phyloP scores from a whole-genome alignment of 192 early-diverging fungal genomes.

The Phycomyces nitens region DNA sequence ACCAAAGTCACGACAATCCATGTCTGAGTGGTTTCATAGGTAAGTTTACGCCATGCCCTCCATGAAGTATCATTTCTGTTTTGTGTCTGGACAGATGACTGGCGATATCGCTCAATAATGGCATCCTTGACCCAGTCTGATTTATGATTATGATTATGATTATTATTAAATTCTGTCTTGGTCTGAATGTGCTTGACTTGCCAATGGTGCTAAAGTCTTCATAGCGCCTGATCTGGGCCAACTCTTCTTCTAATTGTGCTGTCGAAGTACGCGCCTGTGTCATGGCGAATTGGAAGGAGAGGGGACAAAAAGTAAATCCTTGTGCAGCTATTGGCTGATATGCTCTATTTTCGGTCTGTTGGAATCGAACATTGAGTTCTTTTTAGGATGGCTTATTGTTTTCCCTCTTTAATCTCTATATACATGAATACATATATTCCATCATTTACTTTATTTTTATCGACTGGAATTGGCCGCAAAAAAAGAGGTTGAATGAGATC shows the following conservation, averaged over 20 bases:
- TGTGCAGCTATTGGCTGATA: neutral
- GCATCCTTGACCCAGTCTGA: conserved; percentile 70
- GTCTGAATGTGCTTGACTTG: conserved; percentile 14
- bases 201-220: conserved; percentile 70
- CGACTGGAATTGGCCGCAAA: neutral
- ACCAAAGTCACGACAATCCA: conserved; percentile 84
- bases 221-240: conserved; percentile 49
- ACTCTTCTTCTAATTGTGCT: conserved; percentile 39
- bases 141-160: conserved; percentile 1
- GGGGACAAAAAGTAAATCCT: neutral
- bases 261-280: conserved; percentile 16
- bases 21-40: conserved; percentile 71
- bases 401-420: neutral
- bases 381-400: neutral
- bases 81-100: conserved; percentile 36
- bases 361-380: neutral
- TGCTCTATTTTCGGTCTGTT: neutral
- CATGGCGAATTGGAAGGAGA: neutral
- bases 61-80: conserved; percentile 42
- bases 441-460: too few relatives aligned
- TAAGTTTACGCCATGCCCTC: conserved; percentile 46
- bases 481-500: neutral
- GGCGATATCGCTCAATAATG: conserved; percentile 53
- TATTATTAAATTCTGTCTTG: neutral
- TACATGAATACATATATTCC: too few relatives aligned